Base-by-base conservation (phyloP, 1,284 basidiomycete genomes). In the Sporisorium exsertum region DNA sequence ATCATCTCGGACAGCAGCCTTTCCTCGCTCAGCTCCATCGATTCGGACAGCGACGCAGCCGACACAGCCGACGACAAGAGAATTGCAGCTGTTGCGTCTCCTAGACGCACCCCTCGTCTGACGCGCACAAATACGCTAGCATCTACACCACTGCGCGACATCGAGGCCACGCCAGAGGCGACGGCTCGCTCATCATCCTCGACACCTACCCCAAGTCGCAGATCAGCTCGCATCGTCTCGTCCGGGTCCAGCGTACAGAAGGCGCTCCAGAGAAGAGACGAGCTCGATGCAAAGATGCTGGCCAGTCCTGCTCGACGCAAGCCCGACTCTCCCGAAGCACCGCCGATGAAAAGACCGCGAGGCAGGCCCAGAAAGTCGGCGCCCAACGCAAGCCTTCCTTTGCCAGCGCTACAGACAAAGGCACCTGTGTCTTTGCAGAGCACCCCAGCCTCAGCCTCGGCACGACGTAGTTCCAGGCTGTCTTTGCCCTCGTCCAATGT, bases 201-300 rank as follows among this genome's bases (percentile, higher is more conserved):
- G 5, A 61, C 57, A 12, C 54, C 57, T 2, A 66, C 64, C 4
- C 68, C 73, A 3, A 69, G 69, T 49, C 68, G 74, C 33, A 58
- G 74, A 29, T 77, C 74, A 26, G 59, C 63, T 12, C 74, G 74
- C 20, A 77, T 77, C 42, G 58, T 55, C 13, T 59, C 68, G 2
- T 64, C 74, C 1, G 74, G 74, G 9, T 77, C 74, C 6, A 77
- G 74, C 53, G 55, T 77, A 10, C 62, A 77, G 32, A 72, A 77
- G 49, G 74, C 74, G 13, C 56, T 72, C 0, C 61, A 61, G 37
- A 68, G 74, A 42, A 37, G 74, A 15, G 74, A 77, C 43, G 74
- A 77, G 32, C 74, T 77, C 16, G 74, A 77, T 24, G 65, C 56
- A 16, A 68, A 65, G 32, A 56, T 77, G 26, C 52, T 57, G n/a